phyloP scores from a whole-genome alignment of 306 rosid genomes.

The Casuarina equisetifolia region DNA sequence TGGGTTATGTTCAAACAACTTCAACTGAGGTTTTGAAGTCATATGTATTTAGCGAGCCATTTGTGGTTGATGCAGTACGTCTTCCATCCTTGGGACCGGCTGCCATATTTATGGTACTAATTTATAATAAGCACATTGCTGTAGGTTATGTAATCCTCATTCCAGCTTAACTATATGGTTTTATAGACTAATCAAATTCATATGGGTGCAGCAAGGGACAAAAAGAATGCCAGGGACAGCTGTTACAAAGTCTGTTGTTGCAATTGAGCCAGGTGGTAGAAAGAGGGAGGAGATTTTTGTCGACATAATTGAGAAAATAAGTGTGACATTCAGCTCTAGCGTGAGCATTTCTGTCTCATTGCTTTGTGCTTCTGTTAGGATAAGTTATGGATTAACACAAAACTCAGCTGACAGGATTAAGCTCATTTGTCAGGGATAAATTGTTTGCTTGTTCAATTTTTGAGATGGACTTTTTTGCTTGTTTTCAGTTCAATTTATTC shows the following conservation, averaged over 20 bases:
- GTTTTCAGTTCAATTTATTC: not conserved
- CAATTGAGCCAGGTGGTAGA: slow-evolving; percentile 88
- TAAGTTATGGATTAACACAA: not conserved
- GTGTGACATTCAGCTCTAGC: slow-evolving; percentile 92
- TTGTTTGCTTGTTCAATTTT: not conserved
- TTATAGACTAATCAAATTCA: slow-evolving; percentile 28
- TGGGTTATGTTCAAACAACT: slow-evolving; percentile 91
- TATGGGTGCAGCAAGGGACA: slow-evolving; percentile 63
- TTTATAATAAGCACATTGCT: slow-evolving; percentile 9
- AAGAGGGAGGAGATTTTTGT: slow-evolving; percentile 96
- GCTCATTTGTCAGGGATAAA: not conserved
- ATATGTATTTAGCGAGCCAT: slow-evolving; percentile 82
- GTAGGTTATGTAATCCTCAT: not conserved
- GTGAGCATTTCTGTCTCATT: slow-evolving; percentile 47
- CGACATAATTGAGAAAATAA: slow-evolving; percentile 89
- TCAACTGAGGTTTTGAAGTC: slow-evolving; percentile 93
- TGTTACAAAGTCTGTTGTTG: slow-evolving; percentile 82
- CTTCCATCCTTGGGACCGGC: slow-evolving; percentile 77
- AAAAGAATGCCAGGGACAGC: slow-evolving; percentile 93
- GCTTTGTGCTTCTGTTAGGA: not conserved
- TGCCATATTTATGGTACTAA: slow-evolving; percentile 72
- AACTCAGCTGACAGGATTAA: not conserved
- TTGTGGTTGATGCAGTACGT: slow-evolving; percentile 61
- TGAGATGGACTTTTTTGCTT: not conserved
- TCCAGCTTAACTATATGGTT: slow-evolving; percentile 12